Conservation (phyloP, 2,329 filamentous ascomycete species). For the Fusarium sp. region DNA sequence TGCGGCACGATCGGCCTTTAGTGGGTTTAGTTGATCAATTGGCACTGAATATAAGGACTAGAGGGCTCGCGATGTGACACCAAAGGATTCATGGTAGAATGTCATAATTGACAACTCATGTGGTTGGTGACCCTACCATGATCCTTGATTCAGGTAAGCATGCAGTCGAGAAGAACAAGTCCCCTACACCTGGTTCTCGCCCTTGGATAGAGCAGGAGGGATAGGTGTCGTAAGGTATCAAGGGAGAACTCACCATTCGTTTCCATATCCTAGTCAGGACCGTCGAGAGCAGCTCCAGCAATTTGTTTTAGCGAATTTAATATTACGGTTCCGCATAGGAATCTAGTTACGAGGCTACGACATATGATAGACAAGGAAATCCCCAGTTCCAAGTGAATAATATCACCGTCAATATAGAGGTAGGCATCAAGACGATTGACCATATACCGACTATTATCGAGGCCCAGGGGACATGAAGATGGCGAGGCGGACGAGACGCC, state of each 20-base stretch:
- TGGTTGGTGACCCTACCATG: slow-evolving; percentile 1
- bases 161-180: not conserved
- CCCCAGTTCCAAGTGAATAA: slow-evolving; percentile 2
- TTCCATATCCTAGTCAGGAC: not conserved
- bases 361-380: slow-evolving; percentile 13
- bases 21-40: slow-evolving; percentile 11
- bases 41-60: slow-evolving; percentile 23
- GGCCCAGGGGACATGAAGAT: not conserved
- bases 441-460: not conserved
- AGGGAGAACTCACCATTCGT: slow-evolving; percentile 1
- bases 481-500: slow-evolving; percentile 6
- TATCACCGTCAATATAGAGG: slow-evolving; percentile 2
- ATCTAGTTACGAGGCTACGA: not conserved
- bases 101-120: slow-evolving; percentile 27
- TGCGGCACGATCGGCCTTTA: slow-evolving; percentile 27
- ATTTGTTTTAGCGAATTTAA: slow-evolving; percentile 12
- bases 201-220: slow-evolving; percentile 1
- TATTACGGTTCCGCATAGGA: slow-evolving; percentile 10
- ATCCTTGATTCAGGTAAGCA: slow-evolving; percentile 4
- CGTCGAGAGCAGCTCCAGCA: not conserved
- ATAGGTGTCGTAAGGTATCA: slow-evolving; percentile 3
- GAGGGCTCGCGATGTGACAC: slow-evolving; percentile 29
- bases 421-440: slow-evolving; percentile 8
- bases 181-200: slow-evolving; percentile 3
- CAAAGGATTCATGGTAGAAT: slow-evolving; percentile 5